Percentiles rank a stretch among this genome's conserved stretches.
These are phyloP conservation scores for Pichia sp. DNA, from an alignment of 1,139 yeast species.

Conservation along the genomic window DNA sequence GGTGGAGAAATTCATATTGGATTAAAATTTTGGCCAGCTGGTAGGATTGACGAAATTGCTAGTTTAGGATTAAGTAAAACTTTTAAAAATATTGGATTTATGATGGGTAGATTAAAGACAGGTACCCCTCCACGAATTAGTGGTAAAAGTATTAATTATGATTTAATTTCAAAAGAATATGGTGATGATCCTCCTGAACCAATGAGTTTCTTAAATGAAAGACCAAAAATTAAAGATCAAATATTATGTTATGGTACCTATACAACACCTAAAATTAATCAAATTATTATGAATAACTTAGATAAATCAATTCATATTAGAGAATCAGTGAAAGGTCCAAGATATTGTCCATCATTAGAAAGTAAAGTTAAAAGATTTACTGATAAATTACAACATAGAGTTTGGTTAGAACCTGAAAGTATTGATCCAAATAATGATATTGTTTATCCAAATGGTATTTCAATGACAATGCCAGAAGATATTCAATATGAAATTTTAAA, in stretches of 20 bases:
- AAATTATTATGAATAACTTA: slow-evolving; percentile 60
- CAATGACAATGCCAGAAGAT: slow-evolving; percentile 94
- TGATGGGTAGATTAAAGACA: slow-evolving; percentile 84
- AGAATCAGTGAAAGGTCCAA: slow-evolving; percentile 93
- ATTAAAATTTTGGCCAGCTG: slow-evolving; percentile 70
- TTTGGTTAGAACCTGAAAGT: slow-evolving; percentile 98
- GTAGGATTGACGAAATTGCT: slow-evolving; percentile 89
- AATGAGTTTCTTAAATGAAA: slow-evolving; percentile 79
- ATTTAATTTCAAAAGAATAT: slow-evolving; percentile 52
- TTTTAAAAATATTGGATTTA: slow-evolving; percentile 67
- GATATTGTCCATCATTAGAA: slow-evolving; percentile 96
- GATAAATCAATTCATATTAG: slow-evolving; percentile 82
- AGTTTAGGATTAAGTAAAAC: slow-evolving; percentile 86
- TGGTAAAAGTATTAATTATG: slow-evolving; percentile 62
- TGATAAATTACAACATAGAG: slow-evolving; percentile 66
- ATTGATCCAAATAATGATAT: slow-evolving; percentile 54
- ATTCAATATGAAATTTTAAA: slow-evolving; percentile 70
- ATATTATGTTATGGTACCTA: slow-evolving; percentile 68
- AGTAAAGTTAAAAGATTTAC: slow-evolving; percentile 79
- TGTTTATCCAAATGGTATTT: slow-evolving; percentile 93
- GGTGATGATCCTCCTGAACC: slow-evolving; percentile 82
- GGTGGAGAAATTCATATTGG: slow-evolving; percentile 96
- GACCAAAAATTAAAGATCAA: slow-evolving; percentile 56
- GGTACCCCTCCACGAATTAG: slow-evolving; percentile 95
- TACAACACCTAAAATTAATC: slow-evolving; percentile 73